Evolutionary conservation across 768 basidiomycete genomes (phyloP), one percentile per base, ranked within the genome.

Genomic region (Tylopilus subfusipes): DNA sequence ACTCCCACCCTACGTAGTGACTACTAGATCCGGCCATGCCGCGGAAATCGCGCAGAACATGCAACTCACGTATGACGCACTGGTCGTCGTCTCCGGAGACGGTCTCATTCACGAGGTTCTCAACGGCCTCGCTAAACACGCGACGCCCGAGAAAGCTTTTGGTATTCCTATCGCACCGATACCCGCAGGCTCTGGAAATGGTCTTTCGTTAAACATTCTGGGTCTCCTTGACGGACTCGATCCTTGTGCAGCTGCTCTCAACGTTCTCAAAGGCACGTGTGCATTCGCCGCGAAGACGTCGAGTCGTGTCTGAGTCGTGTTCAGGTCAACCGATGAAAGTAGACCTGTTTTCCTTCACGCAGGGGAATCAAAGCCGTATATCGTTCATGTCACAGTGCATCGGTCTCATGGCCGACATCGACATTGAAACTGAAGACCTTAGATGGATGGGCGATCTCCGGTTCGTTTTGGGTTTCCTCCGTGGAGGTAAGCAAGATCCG

Each of bases 361-460:
- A 93, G 63, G 76, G 76, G 11, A 79, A 76, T 46, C 84, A 79
- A 58, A 76, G 80, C 8, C 76, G 75, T 2, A 76, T 89, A 63
- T 90, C 89, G 14, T 94, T 90, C 75, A 85, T 94, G 83, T 84
- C 88, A 0, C 90, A 93, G 72, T 79, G 85, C 3, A 65, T 90
- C 21, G 93, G 93, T 3, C 75, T 95, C 30, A 88, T 93, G 83
- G 90, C 93, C 3, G 90, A 94, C 57, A 55, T 92, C 38, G 92
- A 93, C 70, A 71, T 90, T 42, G 87, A 87, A 52, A 95, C 93
- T 2, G 92, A 94, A 55, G 74, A 90, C 61, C 70, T 94, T 39
- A 81, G 91, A 10, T 93, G 88, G 86, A 85, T 95, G 85, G 93
- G 93, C 11, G 87, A 86, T 63, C 74, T 78, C 13, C 85, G 93